A percentile compares a stretch with the other conserved stretches of the same genome.
Conservation (phyloP, 2,329 filamentous ascomycete species). For the Neofusicoccum sp. region DNA sequence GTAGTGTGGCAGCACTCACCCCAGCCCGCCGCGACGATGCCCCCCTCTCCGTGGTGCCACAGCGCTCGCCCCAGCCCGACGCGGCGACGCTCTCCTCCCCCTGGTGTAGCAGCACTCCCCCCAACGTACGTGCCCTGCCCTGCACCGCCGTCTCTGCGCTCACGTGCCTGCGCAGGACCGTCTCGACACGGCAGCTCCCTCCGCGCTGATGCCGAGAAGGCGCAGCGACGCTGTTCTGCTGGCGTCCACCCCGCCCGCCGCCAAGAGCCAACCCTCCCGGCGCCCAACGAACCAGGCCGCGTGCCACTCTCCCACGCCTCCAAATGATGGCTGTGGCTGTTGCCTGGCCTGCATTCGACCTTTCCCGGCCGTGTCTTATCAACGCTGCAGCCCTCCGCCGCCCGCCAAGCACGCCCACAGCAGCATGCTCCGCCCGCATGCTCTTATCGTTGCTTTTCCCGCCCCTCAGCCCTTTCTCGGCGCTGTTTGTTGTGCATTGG, state of each 20-base stretch:
- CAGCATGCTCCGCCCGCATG: background rate
- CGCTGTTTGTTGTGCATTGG: background rate
- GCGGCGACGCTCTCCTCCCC: too few species aligned
- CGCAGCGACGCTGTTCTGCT: background rate
- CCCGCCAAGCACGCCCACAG: background rate
- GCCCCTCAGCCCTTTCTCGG: background rate
- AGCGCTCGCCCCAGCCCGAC: too few species aligned
- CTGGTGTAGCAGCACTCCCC: too few species aligned
- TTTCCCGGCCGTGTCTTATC: background rate
- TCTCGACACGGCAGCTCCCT: too few species aligned
- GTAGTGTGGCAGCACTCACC: too few species aligned
- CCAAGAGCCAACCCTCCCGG: conserved; percentile 8
- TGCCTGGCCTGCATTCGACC: background rate
- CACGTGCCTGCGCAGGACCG: too few species aligned
- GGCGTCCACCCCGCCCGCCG: background rate
- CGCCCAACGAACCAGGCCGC: too few species aligned
- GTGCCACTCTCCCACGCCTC: too few species aligned
- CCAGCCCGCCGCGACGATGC: too few species aligned
- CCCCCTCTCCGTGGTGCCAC: too few species aligned
- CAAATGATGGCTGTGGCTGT: background rate
- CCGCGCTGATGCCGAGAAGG: background rate
- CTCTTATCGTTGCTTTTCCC: background rate
- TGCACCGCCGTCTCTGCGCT: too few species aligned
- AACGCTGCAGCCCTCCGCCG: background rate
- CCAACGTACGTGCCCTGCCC: too few species aligned